A percentile compares a stretch with the other conserved stretches of the same genome.
Conservation (phyloP, 768 basidiomycete species). For the Podaxis sp. region DNA sequence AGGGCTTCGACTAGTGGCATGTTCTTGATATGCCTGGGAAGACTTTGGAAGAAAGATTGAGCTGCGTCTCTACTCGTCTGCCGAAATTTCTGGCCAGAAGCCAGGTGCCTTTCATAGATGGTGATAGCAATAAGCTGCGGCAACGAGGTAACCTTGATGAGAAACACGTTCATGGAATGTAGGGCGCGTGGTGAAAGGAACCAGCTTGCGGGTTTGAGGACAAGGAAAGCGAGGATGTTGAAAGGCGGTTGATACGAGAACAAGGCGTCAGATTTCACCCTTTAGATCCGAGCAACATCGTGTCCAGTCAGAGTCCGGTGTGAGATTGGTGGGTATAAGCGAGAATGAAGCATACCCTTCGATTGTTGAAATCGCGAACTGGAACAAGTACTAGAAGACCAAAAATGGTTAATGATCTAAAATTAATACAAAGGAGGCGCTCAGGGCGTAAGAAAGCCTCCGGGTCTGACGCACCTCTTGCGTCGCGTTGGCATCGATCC, state of each 20-base stretch:
- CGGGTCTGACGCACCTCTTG: conserved; percentile 37
- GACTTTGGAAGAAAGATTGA: conserved; percentile 56
- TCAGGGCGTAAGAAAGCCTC: not conserved
- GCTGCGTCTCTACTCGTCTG: conserved; percentile 52
- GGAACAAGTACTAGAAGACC: conserved; percentile 75
- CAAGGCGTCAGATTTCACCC: conserved; percentile 86
- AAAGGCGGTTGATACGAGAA: conserved; percentile 94
- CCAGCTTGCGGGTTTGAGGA: conserved; percentile 80
- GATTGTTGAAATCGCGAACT: conserved; percentile 82
- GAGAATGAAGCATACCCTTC: conserved; percentile 59
- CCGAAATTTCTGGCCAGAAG: conserved; percentile 48
- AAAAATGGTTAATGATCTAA: conserved; percentile 24
- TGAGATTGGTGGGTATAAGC: not conserved
- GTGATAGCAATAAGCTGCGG: conserved; percentile 77
- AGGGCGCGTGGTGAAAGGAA: conserved; percentile 72
- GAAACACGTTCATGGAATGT: conserved; percentile 83
- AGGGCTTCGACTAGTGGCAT: conserved; percentile 76
- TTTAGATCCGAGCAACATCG: conserved; percentile 24
- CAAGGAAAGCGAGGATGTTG: conserved; percentile 76
- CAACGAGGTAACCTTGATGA: conserved; percentile 82
- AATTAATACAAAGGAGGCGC: conserved; percentile 1
- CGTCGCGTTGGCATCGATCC: conserved; percentile 65
- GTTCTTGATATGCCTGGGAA: conserved; percentile 71
- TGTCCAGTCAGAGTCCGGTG: not conserved
- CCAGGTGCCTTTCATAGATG: conserved; percentile 75